Evolutionary conservation across 495 filamentous ascomycete genomes (phyloP).

Genomic region (Daldinia decipiens): DNA sequence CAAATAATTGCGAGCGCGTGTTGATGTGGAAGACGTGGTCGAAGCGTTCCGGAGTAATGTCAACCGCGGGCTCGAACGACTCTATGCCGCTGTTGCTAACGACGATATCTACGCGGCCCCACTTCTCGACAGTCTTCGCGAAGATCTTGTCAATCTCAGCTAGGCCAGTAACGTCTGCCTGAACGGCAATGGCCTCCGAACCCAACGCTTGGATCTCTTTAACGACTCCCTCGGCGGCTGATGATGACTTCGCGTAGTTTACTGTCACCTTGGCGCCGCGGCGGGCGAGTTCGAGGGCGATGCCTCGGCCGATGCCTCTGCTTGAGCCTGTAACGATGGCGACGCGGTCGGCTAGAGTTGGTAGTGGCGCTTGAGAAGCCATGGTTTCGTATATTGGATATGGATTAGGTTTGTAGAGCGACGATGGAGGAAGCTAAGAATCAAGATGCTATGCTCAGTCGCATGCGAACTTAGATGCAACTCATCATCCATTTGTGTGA

Average conservation of each 20-base stretch:
- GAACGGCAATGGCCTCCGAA: conserved; percentile 17
- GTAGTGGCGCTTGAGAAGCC: conserved; percentile 3
- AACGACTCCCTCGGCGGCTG: conserved; percentile 5
- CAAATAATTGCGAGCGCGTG: conserved; percentile 19
- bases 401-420: not conserved
- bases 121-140: conserved; percentile 17
- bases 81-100: conserved; percentile 27
- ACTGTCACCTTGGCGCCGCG: conserved; percentile 23
- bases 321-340: conserved; percentile 25
- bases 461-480: not conserved
- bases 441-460: not conserved
- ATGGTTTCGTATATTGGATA: not conserved
- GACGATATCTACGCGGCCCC: conserved; percentile 18
- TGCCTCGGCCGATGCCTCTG: conserved; percentile 22
- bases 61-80: conserved; percentile 21
- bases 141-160: conserved; percentile 15
- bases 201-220: conserved; percentile 18
- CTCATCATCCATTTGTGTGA: not conserved
- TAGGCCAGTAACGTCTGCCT: conserved; percentile 15
- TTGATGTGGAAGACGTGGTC: conserved; percentile 27
- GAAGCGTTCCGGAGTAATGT: conserved; percentile 21
- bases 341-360: conserved; percentile 18
- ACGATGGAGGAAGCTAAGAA: no score
- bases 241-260: conserved; percentile 18
- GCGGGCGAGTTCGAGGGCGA: conserved; percentile 19